phyloP scores from a whole-genome alignment of 352 stramenopile species.

The Pythium scleroteichum region DNA sequence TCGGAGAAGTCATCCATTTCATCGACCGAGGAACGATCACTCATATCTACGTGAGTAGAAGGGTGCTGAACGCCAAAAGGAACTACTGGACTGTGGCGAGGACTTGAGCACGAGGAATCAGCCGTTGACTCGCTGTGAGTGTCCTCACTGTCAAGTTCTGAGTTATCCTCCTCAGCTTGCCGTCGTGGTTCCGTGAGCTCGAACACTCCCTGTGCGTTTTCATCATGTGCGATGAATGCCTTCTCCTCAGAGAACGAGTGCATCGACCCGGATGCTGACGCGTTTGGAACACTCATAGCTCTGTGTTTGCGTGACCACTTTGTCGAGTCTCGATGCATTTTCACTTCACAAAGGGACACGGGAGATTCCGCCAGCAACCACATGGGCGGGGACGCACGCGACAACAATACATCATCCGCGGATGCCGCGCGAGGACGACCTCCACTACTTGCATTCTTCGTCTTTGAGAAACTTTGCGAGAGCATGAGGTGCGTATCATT shows the following conservation, averaged over 20 bases:
- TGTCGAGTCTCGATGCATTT: not conserved
- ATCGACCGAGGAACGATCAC: constrained; percentile 27
- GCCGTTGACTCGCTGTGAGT: constrained; percentile 75
- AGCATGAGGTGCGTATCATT: constrained; percentile 33
- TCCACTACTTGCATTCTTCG: constrained; percentile 13
- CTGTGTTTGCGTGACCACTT: constrained; percentile 24
- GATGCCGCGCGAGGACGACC: constrained; percentile 33
- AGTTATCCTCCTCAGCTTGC: constrained; percentile 49
- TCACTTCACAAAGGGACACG: constrained; percentile 6
- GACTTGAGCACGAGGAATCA: constrained; percentile 74
- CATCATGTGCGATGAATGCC: not conserved
- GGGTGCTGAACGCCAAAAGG: constrained; percentile 36
- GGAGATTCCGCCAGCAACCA: constrained; percentile 26
- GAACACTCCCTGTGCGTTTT: constrained; percentile 10
- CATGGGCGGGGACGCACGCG: constrained; percentile 22
- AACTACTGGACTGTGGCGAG: constrained; percentile 40
- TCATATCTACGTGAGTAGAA: constrained; percentile 11
- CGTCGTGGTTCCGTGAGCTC: constrained; percentile 1
- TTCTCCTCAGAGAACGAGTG: constrained; percentile 9
- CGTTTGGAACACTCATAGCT: constrained; percentile 30
- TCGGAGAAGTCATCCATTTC: constrained; percentile 56
- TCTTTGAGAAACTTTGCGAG: constrained; percentile 14
- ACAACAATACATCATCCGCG: constrained; percentile 33
- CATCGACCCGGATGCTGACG: not conserved
- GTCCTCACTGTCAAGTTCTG: constrained; percentile 65